Evolutionary conservation across 208 protist species (phyloP).

Genomic region (Sergeia podlipaevii): DNA sequence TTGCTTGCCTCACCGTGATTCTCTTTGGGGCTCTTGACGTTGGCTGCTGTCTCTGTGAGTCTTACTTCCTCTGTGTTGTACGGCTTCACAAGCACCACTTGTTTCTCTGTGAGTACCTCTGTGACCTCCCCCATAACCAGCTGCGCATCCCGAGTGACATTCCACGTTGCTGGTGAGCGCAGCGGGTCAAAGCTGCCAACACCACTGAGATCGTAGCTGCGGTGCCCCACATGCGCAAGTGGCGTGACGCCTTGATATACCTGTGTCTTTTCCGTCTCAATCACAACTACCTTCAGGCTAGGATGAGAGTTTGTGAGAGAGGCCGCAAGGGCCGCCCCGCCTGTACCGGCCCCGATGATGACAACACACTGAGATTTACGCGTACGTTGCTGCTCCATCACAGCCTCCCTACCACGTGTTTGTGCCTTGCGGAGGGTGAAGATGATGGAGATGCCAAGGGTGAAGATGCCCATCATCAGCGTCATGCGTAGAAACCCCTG

Average conservation of each 20-base stretch:
- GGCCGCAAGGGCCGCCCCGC: conserved; percentile 56
- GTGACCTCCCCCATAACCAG: conserved; percentile 64
- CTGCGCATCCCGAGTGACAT: conserved; percentile 68
- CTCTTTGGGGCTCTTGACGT: neutral
- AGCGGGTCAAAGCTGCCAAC: conserved; percentile 63
- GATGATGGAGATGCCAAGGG: conserved; percentile 18
- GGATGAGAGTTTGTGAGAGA: conserved; percentile 43
- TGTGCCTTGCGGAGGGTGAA: conserved; percentile 43
- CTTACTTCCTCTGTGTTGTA: neutral
- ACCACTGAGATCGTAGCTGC: conserved; percentile 86
- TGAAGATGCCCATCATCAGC: conserved; percentile 21
- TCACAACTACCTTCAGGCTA: conserved; percentile 66
- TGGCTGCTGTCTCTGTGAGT: neutral
- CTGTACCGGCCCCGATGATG: conserved; percentile 69
- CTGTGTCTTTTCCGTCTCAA: conserved; percentile 67
- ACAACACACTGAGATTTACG: conserved; percentile 48
- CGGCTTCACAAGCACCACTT: conserved; percentile 49
- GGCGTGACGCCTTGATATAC: conserved; percentile 55
- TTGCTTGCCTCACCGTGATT: neutral
- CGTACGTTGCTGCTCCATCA: conserved; percentile 15
- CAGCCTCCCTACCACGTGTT: conserved; percentile 25
- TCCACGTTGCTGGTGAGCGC: conserved; percentile 70
- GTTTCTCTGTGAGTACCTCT: conserved; percentile 31
- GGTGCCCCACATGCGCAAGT: conserved; percentile 77
- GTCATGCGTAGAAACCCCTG: conserved; percentile 35